These are phyloP conservation scores for Solanum clarkiae DNA, from an alignment of 257 asterid genomes.

Conservation along the genomic window DNA sequence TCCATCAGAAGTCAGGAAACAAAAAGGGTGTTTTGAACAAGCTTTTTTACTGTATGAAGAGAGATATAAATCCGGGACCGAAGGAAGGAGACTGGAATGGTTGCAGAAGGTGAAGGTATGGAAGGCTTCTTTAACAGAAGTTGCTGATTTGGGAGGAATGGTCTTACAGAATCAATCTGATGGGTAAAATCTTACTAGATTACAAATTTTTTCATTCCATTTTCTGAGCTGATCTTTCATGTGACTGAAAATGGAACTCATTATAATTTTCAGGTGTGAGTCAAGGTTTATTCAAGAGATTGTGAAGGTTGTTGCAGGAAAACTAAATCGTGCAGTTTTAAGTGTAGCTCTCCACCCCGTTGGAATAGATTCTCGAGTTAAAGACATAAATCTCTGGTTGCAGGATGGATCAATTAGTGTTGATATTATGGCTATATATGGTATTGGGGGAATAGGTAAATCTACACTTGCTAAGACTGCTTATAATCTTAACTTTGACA, in stretches of 20 bases:
- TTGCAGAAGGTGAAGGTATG: neutral
- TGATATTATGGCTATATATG: neutral
- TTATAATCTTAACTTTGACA: neutral
- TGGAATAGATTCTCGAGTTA: constrained; percentile 5
- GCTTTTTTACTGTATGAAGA: neutral
- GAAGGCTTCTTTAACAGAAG: constrained; percentile 3
- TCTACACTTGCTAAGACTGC: constrained; percentile 1
- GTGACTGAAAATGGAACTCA: neutral
- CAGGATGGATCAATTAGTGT: neutral
- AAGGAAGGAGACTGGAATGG: neutral
- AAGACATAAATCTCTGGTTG: constrained; percentile 1
- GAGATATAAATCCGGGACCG: neutral
- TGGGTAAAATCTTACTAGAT: neutral
- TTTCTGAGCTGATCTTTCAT: neutral
- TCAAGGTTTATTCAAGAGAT: constrained; percentile 6
- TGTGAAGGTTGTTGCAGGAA: neutral
- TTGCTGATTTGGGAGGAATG: constrained; percentile 10
- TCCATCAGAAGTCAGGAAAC: neutral
- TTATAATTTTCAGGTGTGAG: constrained; percentile 1
- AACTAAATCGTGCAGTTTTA: neutral
- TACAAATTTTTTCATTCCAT: neutral
- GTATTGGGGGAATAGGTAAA: constrained; percentile 8
- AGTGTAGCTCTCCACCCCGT: neutral
- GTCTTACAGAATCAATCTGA: constrained; percentile 1
- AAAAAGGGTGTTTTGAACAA: neutral